Percentiles rank a stretch among this genome's conserved stretches.
phyloP scores from a whole-genome alignment of 2,329 filamentous ascomycete species.

The Talaromyces pinophilus region DNA sequence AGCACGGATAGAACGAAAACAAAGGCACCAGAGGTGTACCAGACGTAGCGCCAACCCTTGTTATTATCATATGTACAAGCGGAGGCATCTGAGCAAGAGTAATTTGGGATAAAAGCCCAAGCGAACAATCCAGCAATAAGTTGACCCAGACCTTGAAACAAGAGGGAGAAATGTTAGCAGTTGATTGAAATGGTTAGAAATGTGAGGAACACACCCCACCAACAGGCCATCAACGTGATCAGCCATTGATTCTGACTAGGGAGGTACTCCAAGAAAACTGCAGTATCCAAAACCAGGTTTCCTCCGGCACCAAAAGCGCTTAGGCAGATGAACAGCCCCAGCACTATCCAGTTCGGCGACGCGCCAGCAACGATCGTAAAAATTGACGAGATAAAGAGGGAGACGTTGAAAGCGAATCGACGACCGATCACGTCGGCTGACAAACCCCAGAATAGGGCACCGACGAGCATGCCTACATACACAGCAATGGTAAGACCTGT shows the following conservation, averaged over 20 bases:
- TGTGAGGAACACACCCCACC: constrained; percentile 34
- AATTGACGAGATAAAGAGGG: constrained; percentile 62
- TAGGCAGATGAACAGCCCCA: constrained; percentile 65
- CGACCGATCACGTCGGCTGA: constrained; percentile 68
- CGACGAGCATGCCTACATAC: constrained; percentile 46
- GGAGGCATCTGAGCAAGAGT: constrained; percentile 48
- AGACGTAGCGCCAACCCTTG: constrained; percentile 60
- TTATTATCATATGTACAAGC: constrained; percentile 56
- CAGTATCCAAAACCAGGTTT: constrained; percentile 65
- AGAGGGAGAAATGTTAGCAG: constrained; percentile 6
- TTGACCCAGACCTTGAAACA: constrained; percentile 46
- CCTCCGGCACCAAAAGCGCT: constrained; percentile 66
- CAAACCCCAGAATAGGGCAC: constrained; percentile 66
- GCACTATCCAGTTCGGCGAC: constrained; percentile 65
- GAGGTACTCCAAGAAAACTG: constrained; percentile 60
- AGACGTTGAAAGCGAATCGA: constrained; percentile 68
- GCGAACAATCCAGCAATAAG: constrained; percentile 56
- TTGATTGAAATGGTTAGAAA: constrained; percentile 18
- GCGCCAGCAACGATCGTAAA: constrained; percentile 67
- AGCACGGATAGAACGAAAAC: constrained; percentile 57
- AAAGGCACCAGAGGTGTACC: constrained; percentile 55
- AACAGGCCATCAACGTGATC: constrained; percentile 37
- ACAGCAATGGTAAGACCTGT: constrained; percentile 44
- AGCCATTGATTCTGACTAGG: constrained; percentile 64
- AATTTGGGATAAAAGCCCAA: constrained; percentile 55